Percentiles rank a stretch among this genome's conserved stretches.
phyloP scores from a whole-genome alignment of 2,329 filamentous ascomycete species.

The Epichloe baconii region DNA sequence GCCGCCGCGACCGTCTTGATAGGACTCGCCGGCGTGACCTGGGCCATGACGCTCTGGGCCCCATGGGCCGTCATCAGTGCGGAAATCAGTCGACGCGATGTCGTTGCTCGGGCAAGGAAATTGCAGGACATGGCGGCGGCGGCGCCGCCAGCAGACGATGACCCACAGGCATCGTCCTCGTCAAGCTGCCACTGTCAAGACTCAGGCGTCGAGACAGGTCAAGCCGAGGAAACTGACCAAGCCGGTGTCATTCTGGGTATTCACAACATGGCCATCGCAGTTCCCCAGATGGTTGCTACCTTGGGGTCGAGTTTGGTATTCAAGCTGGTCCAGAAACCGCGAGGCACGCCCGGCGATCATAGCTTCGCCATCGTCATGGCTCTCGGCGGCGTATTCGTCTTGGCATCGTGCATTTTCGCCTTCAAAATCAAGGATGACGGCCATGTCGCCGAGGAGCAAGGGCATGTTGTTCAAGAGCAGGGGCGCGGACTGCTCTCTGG shows the following conservation, averaged over 20 bases:
- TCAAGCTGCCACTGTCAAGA: constrained; percentile 6
- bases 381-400: constrained; percentile 66
- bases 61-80: constrained; percentile 91
- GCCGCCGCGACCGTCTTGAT: constrained; percentile 64
- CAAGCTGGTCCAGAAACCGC: constrained; percentile 71
- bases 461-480: constrained; percentile 27
- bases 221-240: constrained; percentile 54
- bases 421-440: constrained; percentile 51
- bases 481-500: constrained; percentile 1
- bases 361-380: constrained; percentile 80
- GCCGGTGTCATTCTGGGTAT: constrained; percentile 87
- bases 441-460: constrained; percentile 22
- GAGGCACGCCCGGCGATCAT: constrained; percentile 71
- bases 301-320: constrained; percentile 77
- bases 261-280: constrained; percentile 88
- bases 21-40: constrained; percentile 73
- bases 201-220: constrained; percentile 15
- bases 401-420: constrained; percentile 65
- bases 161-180: background rate
- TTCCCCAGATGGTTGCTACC: constrained; percentile 84
- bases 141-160: background rate
- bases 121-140: constrained; percentile 11
- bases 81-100: constrained; percentile 75
- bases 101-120: constrained; percentile 30
- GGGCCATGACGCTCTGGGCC: constrained; percentile 88